Percentiles rank a stretch among this genome's conserved stretches.
These are phyloP conservation scores for Zygoascus meyerae DNA, from an alignment of 1,139 yeast genomes.

Conservation along the genomic window DNA sequence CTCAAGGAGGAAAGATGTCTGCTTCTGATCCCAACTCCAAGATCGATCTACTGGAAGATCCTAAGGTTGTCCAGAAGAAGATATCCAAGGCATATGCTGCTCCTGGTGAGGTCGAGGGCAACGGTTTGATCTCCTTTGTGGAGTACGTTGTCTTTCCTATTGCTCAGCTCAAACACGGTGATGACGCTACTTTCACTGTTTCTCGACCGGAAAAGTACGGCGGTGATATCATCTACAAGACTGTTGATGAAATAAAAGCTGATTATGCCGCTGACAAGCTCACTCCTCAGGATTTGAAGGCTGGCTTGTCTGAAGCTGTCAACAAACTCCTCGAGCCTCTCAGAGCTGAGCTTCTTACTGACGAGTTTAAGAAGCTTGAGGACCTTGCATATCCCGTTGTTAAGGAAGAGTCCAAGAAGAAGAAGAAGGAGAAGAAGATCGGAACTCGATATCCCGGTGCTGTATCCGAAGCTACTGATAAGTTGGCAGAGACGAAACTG, in stretches of 20 bases:
- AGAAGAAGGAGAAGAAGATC: slow-evolving; percentile 71
- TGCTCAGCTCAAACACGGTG: slow-evolving; percentile 59
- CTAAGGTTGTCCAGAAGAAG: slow-evolving; percentile 83
- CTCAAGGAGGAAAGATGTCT: slow-evolving; percentile 97
- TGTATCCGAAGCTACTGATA: slow-evolving; percentile 20
- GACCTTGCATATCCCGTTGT: slow-evolving; percentile 81
- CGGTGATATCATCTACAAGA: slow-evolving; percentile 71
- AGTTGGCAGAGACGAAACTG: slow-evolving; percentile 26
- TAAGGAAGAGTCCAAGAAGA: slow-evolving; percentile 55
- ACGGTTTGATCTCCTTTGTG: slow-evolving; percentile 82
- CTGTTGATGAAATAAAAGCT: slow-evolving; percentile 62
- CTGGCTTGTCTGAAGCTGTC: slow-evolving; percentile 83
- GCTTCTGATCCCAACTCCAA: slow-evolving; percentile 98
- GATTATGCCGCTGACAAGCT: slow-evolving; percentile 69
- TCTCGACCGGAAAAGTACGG: slow-evolving; percentile 97
- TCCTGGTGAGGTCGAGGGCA: slow-evolving; percentile 87
- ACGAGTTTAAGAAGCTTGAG: slow-evolving; percentile 71
- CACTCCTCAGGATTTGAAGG: slow-evolving; percentile 89
- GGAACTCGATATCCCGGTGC: slow-evolving; percentile 82
- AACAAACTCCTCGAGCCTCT: slow-evolving; percentile 79
- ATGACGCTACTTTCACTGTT: slow-evolving; percentile 57
- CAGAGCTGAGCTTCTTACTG: slow-evolving; percentile 58
- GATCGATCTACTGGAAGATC: slow-evolving; percentile 86
- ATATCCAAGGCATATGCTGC: slow-evolving; percentile 90
- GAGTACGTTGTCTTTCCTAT: slow-evolving; percentile 84